Conservation (phyloP, 441 rosid species). For the Kokia cookei region DNA sequence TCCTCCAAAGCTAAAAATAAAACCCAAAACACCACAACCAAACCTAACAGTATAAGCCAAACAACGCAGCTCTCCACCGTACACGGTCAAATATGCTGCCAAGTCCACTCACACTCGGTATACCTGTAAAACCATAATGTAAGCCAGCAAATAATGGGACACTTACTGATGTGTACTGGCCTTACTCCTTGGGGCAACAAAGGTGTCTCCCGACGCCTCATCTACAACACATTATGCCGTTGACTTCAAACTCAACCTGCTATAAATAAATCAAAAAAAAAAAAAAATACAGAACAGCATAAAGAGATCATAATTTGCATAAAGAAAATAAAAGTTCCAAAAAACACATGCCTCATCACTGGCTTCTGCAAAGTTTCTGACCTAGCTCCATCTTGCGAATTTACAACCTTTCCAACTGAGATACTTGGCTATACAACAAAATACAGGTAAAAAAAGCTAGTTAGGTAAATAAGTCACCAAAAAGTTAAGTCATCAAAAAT, state of each 20-base stretch:
- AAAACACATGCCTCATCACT: conserved; percentile 56
- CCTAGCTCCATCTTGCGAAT: conserved; percentile 52
- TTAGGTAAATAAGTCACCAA: conserved; percentile 10
- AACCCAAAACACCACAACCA: not conserved
- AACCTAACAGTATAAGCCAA: not conserved
- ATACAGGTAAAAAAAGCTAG: conserved; percentile 6
- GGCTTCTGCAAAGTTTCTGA: conserved; percentile 68
- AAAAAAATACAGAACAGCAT: conserved; percentile 22
- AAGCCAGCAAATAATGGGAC: not conserved
- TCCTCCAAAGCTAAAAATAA: not conserved
- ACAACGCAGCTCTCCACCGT: not conserved
- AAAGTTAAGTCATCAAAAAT: not conserved
- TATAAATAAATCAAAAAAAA: conserved; percentile 18
- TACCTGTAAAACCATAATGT: not conserved
- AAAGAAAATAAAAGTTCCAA: conserved; percentile 18
- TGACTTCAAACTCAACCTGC: conserved; percentile 3
- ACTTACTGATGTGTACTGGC: not conserved
- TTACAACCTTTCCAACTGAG: conserved; percentile 36
- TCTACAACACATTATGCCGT: not conserved
- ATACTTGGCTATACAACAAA: conserved; percentile 32
- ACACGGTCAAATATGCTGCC: not conserved
- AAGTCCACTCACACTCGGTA: not conserved
- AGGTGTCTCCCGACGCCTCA: not conserved
- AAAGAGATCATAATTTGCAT: conserved; percentile 40
- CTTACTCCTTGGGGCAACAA: not conserved